Evolutionary conservation across 352 stramenopile genomes (phyloP), one percentile per base, ranked within the genome.

Genomic region (Globisporangium perplexum): DNA sequence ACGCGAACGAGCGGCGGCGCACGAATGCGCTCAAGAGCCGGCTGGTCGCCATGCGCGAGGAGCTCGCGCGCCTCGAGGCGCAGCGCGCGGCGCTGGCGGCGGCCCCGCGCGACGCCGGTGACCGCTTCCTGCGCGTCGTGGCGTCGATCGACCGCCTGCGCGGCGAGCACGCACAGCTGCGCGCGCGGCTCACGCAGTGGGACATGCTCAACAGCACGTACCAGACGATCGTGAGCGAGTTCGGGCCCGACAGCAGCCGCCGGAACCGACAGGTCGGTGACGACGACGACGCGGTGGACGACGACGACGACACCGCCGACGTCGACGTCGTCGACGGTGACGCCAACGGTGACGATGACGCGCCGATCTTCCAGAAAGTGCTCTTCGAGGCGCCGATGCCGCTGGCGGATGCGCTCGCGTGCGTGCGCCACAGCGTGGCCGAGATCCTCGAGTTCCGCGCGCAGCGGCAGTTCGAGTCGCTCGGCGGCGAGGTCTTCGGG

Each of bases 161-260:
- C 1, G 36, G 58, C 20, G 66, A 81, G 42, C 60, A 81, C 26
- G 57, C 72, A 53, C 54, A 71, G 42, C 57, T 83, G 42, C 56
- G 45, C 24, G 55, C 50, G 5, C 70, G 73, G 39, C 22, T 79
- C 43, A 66, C 61, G 44, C 39, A 41, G 42, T 74, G 57, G 49
- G 72, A 83, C 59, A 74, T 79, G 58, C 72, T 77, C 50, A 74
- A 77, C 66, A 81, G 68, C 63, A 77, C 66, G 50, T 78, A 69
- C 59, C 72, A 83, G 65, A 83, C 72, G 10, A 60, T 81, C 18
- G 36, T 81, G 51, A 71, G 68, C 26, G 70, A 80, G 49, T 81
- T 68, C 51, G 22, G 47, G 36, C 6, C 18, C 18, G 43, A 44
- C 38, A 11, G 7, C 18, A 31, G n/a, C 51, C 24, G 18, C 14